Evolutionary conservation across 768 basidiomycete genomes (phyloP), one percentile per base, ranked within the genome.

Genomic region (Pulveroboletus sp.): DNA sequence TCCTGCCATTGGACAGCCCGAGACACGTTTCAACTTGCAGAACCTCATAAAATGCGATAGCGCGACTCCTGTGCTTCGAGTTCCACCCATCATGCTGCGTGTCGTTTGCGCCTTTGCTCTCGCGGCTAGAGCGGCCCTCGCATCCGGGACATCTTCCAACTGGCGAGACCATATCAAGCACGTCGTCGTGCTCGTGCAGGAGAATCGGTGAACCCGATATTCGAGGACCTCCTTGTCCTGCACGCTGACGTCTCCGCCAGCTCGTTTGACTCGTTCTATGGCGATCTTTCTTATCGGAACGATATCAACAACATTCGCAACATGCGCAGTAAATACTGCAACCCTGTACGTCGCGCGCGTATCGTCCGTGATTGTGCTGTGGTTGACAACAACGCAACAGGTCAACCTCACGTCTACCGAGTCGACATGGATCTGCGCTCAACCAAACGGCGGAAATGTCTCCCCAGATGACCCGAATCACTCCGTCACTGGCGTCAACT

Each of bases 391-490:
- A 16, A 6, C 3, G 10, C 21, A 29, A 17, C 39, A 62, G 61
- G 32, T 17, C 0, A 61, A 62, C 13, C 17, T 55, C 24, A 44
- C 61, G n/a, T 20, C 17, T 5, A 45, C 42, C 19, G 49, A 54
- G n/a, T 32, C 49, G 5, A 45, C 46, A 5, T 43, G 40, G 50
- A 43, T 62, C 2, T 62, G 61, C n/a, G 61, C 61, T 11, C 49
- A 47, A 23, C 52, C 59, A 3, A 51, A 32, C 10, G 53, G 45
- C 2, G 6, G 6, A 11, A 64, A 64, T 19, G 41, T 58, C 43
- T 55, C 62, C n/a, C 56, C 62, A 2, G 51, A 64, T 11, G 61
- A 62, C 24, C 62, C 62, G 10, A 62, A 62, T 12, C 61, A 62
- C 21, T 54, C 61, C 5, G 5, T 62, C 49, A 60, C 55, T 1